A percentile compares a stretch with the other conserved stretches of the same genome.
phyloP scores from a whole-genome alignment of 148 eudicot genomes.

The Vaccinium macrocarpon region DNA sequence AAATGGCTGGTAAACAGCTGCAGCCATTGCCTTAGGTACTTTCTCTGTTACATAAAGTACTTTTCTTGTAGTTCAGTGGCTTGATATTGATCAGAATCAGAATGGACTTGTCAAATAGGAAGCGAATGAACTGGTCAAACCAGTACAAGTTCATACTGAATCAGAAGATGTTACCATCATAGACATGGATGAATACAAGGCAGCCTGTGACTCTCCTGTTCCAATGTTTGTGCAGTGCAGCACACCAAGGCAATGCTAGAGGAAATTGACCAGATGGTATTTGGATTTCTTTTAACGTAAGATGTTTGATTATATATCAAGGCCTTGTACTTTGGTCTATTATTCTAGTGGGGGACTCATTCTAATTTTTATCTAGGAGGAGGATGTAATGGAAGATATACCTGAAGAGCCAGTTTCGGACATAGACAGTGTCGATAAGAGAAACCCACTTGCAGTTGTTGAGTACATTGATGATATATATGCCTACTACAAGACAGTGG shows the following conservation, averaged over 20 bases:
- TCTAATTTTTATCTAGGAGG: conserved; percentile 17
- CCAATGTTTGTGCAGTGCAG: conserved; percentile 84
- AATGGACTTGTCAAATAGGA: conserved; percentile 30
- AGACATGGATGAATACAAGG: conserved; percentile 46
- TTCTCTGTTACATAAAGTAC: not conserved
- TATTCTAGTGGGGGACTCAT: not conserved
- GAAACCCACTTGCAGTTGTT: conserved; percentile 62
- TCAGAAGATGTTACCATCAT: conserved; percentile 33
- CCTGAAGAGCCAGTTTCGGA: conserved; percentile 46
- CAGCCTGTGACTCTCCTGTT: conserved; percentile 36
- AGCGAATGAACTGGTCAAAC: conserved; percentile 26
- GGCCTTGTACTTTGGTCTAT: not conserved
- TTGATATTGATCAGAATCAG: not conserved
- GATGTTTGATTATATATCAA: not conserved
- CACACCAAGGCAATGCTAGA: conserved; percentile 66
- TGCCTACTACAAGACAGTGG: conserved; percentile 59
- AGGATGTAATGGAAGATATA: conserved; percentile 69
- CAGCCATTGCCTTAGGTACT: conserved; percentile 47
- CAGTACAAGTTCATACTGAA: conserved; percentile 25
- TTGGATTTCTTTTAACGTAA: not conserved
- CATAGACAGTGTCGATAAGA: conserved; percentile 56
- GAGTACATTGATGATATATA: conserved; percentile 74
- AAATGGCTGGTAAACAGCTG: conserved; percentile 38
- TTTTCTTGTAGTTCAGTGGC: not conserved
- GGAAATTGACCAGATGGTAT: conserved; percentile 69